A percentile compares a stretch with the other conserved stretches of the same genome.
These are phyloP conservation scores for Myxozyma geophila DNA, from an alignment of 805 yeast genomes.

Conservation along the genomic window DNA sequence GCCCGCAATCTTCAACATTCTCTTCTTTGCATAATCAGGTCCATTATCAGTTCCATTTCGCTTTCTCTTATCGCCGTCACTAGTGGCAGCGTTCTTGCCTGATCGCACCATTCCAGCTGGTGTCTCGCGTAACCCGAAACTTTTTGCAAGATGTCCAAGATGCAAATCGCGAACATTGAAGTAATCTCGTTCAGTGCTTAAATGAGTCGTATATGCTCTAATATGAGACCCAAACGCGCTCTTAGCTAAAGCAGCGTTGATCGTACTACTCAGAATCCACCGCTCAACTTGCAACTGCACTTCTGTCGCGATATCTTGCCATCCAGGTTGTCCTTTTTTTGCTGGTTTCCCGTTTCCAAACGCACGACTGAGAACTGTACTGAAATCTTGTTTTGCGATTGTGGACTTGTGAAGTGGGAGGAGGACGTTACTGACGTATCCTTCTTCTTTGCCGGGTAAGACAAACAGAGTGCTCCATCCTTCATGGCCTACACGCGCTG, in stretches of 20 bases:
- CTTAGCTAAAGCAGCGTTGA: conserved; percentile 66
- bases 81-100: conserved; percentile 42
- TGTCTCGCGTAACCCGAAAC: conserved; percentile 92
- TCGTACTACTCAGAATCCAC: conserved; percentile 71
- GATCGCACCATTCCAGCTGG: conserved; percentile 73
- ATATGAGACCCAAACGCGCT: conserved; percentile 86
- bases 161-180: conserved; percentile 85
- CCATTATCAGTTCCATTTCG: conserved; percentile 43
- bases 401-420: conserved; percentile 60
- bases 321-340: conserved; percentile 47
- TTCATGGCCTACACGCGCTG: conserved; percentile 92
- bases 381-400: conserved; percentile 55
- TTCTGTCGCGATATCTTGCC: conserved; percentile 96
- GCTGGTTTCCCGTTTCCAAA: conserved; percentile 41
- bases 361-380: conserved; percentile 42
- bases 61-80: conserved; percentile 37
- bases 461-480: conserved; percentile 82
- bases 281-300: conserved; percentile 93
- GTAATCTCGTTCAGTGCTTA: conserved; percentile 72
- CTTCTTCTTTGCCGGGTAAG: conserved; percentile 89
- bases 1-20: conserved; percentile 76
- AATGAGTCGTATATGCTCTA: conserved; percentile 95
- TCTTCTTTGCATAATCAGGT: conserved; percentile 71
- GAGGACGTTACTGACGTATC: conserved; percentile 64
- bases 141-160: conserved; percentile 93